Percentiles rank a stretch among this genome's conserved stretches.
These are phyloP conservation scores for Allium fistulosum DNA, from an alignment of 106 monocot genomes.

Conservation along the genomic window DNA sequence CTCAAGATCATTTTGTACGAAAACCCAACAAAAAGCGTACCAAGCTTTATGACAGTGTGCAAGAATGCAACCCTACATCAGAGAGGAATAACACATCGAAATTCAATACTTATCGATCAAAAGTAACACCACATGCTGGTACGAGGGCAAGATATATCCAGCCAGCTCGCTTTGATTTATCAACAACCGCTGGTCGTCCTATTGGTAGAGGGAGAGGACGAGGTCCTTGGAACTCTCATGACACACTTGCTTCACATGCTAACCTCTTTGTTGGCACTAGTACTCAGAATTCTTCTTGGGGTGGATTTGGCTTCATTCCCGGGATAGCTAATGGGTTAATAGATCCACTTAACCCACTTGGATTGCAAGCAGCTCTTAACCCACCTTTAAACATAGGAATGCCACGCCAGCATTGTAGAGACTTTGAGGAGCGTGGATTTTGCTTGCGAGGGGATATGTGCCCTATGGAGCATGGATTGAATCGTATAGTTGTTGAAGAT, in stretches of 20 bases:
- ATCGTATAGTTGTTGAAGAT: constrained; percentile 98
- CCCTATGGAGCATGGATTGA: constrained; percentile 98
- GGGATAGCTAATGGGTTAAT: constrained; percentile 64
- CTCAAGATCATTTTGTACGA: constrained; percentile 28
- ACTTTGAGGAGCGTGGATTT: constrained; percentile 97
- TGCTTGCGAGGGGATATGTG: constrained; percentile 99
- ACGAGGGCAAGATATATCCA: constrained; percentile 30
- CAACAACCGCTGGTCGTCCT: constrained; percentile 31
- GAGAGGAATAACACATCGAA: constrained; percentile 30
- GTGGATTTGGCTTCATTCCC: constrained; percentile 85
- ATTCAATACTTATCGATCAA: constrained; percentile 35
- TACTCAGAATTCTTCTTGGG: constrained; percentile 58
- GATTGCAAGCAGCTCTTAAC: constrained; percentile 39
- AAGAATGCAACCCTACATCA: background rate
- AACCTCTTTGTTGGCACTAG: constrained; percentile 50
- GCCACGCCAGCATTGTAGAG: constrained; percentile 83
- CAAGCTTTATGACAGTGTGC: constrained; percentile 46
- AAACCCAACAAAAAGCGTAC: constrained; percentile 30
- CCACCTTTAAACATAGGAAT: constrained; percentile 63
- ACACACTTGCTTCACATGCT: constrained; percentile 62
- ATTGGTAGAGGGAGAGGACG: constrained; percentile 75
- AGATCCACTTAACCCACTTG: constrained; percentile 78
- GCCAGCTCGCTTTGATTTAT: constrained; percentile 39
- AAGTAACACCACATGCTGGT: constrained; percentile 23
- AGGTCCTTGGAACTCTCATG: constrained; percentile 53